These are phyloP conservation scores for Cyberlindnera misumaiensis DNA, from an alignment of 805 yeast genomes.

Conservation along the genomic window DNA sequence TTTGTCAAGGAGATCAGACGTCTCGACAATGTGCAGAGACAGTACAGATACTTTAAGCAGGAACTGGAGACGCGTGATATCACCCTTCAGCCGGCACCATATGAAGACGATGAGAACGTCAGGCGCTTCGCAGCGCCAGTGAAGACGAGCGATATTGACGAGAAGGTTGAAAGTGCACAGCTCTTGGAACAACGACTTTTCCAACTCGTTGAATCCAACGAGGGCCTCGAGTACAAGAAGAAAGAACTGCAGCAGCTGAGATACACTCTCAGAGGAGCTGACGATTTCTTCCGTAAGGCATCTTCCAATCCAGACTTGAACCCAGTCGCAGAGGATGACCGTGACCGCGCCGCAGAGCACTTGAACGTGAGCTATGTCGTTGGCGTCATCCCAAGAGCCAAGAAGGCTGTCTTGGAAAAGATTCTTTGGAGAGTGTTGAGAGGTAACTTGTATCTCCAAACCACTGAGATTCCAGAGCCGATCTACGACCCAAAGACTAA, in stretches of 20 bases:
- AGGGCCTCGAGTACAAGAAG: slow-evolving; percentile 51
- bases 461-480: slow-evolving; percentile 65
- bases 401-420: slow-evolving; percentile 65
- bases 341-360: slow-evolving; percentile 19
- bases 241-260: slow-evolving; percentile 61
- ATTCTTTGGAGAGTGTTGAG: slow-evolving; percentile 91
- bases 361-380: slow-evolving; percentile 47
- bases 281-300: slow-evolving; percentile 36
- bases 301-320: slow-evolving; percentile 11
- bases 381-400: slow-evolving; percentile 76
- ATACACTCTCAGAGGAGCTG: slow-evolving; percentile 43
- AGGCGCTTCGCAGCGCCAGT: slow-evolving; percentile 22
- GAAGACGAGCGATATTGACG: slow-evolving; percentile 41
- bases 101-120: slow-evolving; percentile 23
- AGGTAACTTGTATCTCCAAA: slow-evolving; percentile 80
- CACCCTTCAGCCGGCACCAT: slow-evolving; percentile 27
- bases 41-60: slow-evolving; percentile 51
- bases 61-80: slow-evolving; percentile 43
- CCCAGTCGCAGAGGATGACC: slow-evolving; percentile 14
- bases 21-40: slow-evolving; percentile 82
- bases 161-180: slow-evolving; percentile 57
- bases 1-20: slow-evolving; percentile 85
- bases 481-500: slow-evolving; percentile 61
- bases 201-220: slow-evolving; percentile 67
- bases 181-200: slow-evolving; percentile 68